A percentile compares a stretch with the other conserved stretches of the same genome.
Conservation (phyloP, 768 basidiomycete genomes). For the Suillus cothurnatus region DNA sequence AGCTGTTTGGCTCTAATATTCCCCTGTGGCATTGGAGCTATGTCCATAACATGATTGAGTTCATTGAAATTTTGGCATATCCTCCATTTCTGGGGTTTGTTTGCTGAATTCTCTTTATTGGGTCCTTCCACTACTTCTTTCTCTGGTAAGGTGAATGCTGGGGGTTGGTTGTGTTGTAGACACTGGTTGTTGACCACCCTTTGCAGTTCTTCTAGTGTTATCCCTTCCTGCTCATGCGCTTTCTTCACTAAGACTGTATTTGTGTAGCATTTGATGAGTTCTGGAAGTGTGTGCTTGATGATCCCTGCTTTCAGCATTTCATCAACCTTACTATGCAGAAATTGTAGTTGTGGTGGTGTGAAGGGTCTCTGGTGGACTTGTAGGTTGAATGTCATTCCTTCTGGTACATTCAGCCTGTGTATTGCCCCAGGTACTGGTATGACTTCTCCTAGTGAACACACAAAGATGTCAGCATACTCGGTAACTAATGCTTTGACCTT, state of each 20-base stretch:
- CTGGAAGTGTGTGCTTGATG: not conserved
- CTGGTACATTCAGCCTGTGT: not conserved
- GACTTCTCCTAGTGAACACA: slow-evolving; percentile 42
- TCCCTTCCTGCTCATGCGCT: slow-evolving; percentile 30
- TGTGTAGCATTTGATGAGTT: slow-evolving; percentile 21
- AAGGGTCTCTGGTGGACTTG: not conserved
- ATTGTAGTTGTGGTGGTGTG: slow-evolving; percentile 7
- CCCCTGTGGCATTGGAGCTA: slow-evolving; percentile 24
- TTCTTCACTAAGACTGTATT: slow-evolving; percentile 41
- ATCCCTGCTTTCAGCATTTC: not conserved
- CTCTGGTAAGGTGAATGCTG: not conserved
- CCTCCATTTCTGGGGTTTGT: slow-evolving; percentile 30
- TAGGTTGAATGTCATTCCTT: not conserved
- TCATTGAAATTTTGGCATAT: slow-evolving; percentile 32
- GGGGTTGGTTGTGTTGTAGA: not conserved
- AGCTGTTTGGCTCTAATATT: slow-evolving; percentile 24
- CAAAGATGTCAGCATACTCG: slow-evolving; percentile 39
- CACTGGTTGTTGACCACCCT: slow-evolving; percentile 31
- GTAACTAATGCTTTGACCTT: slow-evolving; percentile 14
- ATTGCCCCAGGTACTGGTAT: slow-evolving; percentile 16
- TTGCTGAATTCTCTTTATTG: slow-evolving; percentile 20
- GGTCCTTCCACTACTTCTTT: not conserved
- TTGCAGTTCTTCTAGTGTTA: slow-evolving; percentile 36
- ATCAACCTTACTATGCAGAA: not conserved
- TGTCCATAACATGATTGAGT: slow-evolving; percentile 21